Percentiles rank a stretch among this genome's conserved stretches.
Conservation (phyloP, 768 basidiomycete genomes). For the Daedalea quercina region DNA sequence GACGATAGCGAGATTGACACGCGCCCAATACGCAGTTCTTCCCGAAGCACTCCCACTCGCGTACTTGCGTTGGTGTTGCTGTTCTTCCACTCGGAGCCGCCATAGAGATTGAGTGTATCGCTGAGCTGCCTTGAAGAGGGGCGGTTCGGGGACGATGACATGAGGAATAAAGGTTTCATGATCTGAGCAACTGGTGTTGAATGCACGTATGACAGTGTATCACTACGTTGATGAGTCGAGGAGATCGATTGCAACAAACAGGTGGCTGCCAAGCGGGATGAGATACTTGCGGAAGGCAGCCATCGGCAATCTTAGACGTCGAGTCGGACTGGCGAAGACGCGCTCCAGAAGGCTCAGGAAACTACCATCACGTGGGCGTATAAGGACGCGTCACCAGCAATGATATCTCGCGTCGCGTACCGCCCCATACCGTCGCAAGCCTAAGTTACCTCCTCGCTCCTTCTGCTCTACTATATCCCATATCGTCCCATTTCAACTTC, state of each 20-base stretch:
- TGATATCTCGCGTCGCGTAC: not conserved
- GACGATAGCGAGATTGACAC: not conserved
- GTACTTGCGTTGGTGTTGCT: conserved; percentile 53
- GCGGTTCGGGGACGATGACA: no score
- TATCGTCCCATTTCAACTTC: not conserved
- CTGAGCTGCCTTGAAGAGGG: not conserved
- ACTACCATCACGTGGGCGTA: not conserved
- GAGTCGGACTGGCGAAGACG: no score
- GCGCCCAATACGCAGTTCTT: conserved; percentile 36
- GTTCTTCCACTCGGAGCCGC: conserved; percentile 45
- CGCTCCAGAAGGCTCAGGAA: not conserved
- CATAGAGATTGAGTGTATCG: conserved; percentile 55
- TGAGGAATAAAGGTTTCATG: no score
- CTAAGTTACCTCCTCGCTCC: not conserved
- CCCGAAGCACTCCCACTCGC: conserved; percentile 39
- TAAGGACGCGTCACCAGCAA: not conserved
- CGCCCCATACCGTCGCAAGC: not conserved
- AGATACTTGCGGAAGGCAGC: not conserved
- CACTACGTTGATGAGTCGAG: no score
- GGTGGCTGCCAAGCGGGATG: no score
- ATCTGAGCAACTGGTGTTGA: no score
- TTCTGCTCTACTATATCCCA: not conserved
- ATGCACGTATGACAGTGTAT: no score
- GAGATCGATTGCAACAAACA: no score
- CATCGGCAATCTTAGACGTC: no score